Evolutionary conservation across 2,329 filamentous ascomycete species (phyloP), one percentile per base, ranked within the genome.

Genomic region (Ceratocystis papillata): DNA sequence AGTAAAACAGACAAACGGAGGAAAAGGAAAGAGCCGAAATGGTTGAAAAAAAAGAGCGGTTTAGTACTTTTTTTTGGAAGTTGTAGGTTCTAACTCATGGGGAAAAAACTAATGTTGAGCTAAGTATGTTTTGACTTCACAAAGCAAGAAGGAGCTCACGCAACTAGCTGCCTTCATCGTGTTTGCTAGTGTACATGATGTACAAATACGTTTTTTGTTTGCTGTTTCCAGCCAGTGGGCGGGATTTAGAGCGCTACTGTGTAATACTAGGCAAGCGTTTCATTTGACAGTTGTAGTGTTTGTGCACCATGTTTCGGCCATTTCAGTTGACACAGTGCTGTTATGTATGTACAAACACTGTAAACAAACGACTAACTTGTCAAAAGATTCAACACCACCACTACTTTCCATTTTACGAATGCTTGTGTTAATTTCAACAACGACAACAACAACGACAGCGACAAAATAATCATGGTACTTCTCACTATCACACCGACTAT

Each of bases 401-500:
- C 28, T 20, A 59, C 53, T 25, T 53, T 53, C 48, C 48, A 28
- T 53, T 25, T 53, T 53, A 28, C 12, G 25, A 28, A 25, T 53
- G 25, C n/a, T 20, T 7, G 10, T 15, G 12, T 15, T 33, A 5
- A 57, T 30, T 30, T 48, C 44, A 28, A 28, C 44, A 63, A 48
- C 61, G 4, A 15, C 61, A 30, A 48, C 44, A 28, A 55, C 46
- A 53, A 64, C 28, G 30, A 3, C 46, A 57, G 15, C 48, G 20
- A n/a, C 30, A 48, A 30, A 53, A 41, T 1, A 28, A 25, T 15
- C 7, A 93, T 93, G 89, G 88, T 92, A 20, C 79, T 88, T 55
- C 83, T 94, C 53, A 89, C 86, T n/a, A 87, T 90, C 79, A 92
- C 88, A 3, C 74, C 82, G 70, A 78, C 82, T 70, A 83, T 89